Evolutionary conservation across 179 eudicot species (phyloP).

Genomic region (Pouteria campechiana): DNA sequence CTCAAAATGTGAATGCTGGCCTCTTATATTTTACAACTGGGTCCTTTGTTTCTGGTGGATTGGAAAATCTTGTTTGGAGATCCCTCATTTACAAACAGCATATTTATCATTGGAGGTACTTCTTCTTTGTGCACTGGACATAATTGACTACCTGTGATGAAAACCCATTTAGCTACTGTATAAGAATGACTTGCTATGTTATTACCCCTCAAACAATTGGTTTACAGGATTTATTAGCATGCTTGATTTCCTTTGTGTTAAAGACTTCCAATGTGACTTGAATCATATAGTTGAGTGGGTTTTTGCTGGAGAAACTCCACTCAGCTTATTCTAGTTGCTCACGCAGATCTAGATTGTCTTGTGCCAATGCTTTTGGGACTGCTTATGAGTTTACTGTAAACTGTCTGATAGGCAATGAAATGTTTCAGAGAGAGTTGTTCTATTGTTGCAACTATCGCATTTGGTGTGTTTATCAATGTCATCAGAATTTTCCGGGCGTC

Average conservation of each 20-base stretch:
- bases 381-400: background rate
- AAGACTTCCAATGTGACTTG: too few species aligned
- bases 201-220: too few species aligned
- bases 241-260: too few species aligned
- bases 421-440: conserved; percentile 28
- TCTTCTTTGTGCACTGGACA: too few species aligned
- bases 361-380: background rate
- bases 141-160: too few species aligned
- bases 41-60: conserved; percentile 69
- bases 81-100: conserved; percentile 45
- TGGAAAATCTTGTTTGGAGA: conserved; percentile 26
- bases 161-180: too few species aligned
- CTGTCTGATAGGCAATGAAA: conserved; percentile 25
- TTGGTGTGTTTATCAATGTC: conserved; percentile 34
- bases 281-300: too few species aligned
- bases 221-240: too few species aligned
- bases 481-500: conserved; percentile 26
- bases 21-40: conserved; percentile 26
- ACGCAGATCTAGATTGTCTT: too few species aligned
- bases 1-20: conserved; percentile 24
- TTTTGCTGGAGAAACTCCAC: too few species aligned
- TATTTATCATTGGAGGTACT: conserved; percentile 40
- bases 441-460: conserved; percentile 34
- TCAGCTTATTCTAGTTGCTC: too few species aligned
- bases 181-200: too few species aligned